Percentiles rank a stretch among this genome's conserved stretches.
These are phyloP conservation scores for Russula olivacea DNA, from an alignment of 768 basidiomycete genomes.

Conservation along the genomic window DNA sequence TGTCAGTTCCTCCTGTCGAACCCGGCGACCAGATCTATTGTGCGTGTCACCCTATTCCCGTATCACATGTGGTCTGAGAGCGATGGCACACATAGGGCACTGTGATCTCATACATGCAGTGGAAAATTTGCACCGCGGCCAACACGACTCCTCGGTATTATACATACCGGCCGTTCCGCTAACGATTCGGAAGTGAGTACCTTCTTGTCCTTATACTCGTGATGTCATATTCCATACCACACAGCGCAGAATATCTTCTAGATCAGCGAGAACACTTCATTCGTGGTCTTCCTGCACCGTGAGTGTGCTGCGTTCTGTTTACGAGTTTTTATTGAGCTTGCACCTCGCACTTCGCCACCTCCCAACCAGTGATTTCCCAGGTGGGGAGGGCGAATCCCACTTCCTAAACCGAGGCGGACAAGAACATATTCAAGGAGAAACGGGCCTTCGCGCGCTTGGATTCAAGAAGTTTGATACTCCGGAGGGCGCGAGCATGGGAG, in stretches of 20 bases:
- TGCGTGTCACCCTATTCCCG: background rate
- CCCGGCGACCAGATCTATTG: slow-evolving; percentile 79
- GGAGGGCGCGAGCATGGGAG: slow-evolving; percentile 6
- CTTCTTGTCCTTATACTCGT: background rate
- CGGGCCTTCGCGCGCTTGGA: slow-evolving; percentile 20
- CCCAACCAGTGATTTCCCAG: slow-evolving; percentile 48
- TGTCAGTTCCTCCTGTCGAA: slow-evolving; percentile 59
- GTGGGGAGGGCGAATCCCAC: slow-evolving; percentile 37
- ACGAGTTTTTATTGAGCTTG: background rate
- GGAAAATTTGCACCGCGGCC: slow-evolving; percentile 47
- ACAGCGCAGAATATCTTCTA: slow-evolving; percentile 49
- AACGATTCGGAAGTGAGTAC: slow-evolving; percentile 43
- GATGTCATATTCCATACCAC: background rate
- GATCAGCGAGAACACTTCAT: slow-evolving; percentile 61
- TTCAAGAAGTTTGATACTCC: slow-evolving; percentile 17
- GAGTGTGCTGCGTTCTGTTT: background rate
- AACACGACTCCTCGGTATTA: slow-evolving; percentile 61
- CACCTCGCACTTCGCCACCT: background rate
- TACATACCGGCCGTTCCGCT: slow-evolving; percentile 71
- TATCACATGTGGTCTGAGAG: background rate
- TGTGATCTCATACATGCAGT: slow-evolving; percentile 43
- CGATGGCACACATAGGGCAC: slow-evolving; percentile 26
- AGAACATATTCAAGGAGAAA: slow-evolving; percentile 33
- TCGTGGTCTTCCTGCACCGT: slow-evolving; percentile 52
- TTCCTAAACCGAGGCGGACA: slow-evolving; percentile 39